Base-by-base conservation (phyloP, 2,329 filamentous ascomycete species). In the Fonsecaea pugnacius region DNA sequence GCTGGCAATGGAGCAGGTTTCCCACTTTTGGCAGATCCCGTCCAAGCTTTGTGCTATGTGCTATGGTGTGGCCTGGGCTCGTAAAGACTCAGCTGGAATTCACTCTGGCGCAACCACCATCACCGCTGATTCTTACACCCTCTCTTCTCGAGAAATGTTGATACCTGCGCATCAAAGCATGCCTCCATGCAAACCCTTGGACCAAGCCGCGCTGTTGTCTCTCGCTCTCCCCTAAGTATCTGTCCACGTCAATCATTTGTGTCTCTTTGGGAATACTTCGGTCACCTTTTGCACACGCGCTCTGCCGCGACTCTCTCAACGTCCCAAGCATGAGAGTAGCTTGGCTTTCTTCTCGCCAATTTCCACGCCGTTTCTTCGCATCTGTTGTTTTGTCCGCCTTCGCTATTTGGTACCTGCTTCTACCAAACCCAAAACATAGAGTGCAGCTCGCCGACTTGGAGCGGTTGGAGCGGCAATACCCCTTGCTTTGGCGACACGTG, bases 401-500 rank as follows among this genome's bases (percentile, higher is more conserved):
- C 33, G 21, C 53, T 18, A 10, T 57, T 30, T 66, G 63, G 60
- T 61, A 21, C 55, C 21, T 64, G 9, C 18, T 66, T 14, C 21
- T 21, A n/a, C 57, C 58, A 10, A 18, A 30, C 24, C 38, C 27
- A 27, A 61, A 66, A 56, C 43, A 60, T 52, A 40, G 58, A 53
- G 8, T 36, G 5, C 40, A 30, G 38, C 18, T 43, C n/a, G 36
- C 38, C 43, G 55, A 61, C n/a, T n/a, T n/a, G n/a, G n/a, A n/a
- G n/a, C n/a, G n/a, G 27, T 33, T 66, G 33, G 56, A 58, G 46
- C 51, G 58, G 32, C 57, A 40, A 53, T 64, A 63, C 36, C 64
- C 64, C 36, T 58, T 66, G 27, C 58, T 66, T 48, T 66, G 50
- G 52, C 57, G 53, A 21, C 64, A 66, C 46, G 64, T 66, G 51